A percentile compares a stretch with the other conserved stretches of the same genome.
Evolutionary conservation across 345 rosid species (phyloP).

Genomic region (Capsella bursapastoris): DNA sequence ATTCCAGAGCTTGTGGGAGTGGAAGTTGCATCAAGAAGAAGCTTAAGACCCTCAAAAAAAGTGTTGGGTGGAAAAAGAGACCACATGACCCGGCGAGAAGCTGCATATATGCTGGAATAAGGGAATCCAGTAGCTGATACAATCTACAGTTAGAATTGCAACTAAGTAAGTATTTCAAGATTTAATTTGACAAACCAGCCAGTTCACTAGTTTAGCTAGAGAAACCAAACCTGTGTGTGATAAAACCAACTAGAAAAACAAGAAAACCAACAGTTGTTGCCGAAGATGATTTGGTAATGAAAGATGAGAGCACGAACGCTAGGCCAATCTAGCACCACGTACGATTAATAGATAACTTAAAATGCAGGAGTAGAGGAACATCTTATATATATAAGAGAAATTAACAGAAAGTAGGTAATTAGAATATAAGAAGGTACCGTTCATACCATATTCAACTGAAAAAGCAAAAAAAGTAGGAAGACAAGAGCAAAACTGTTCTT

Average conservation of each 20-base stretch:
- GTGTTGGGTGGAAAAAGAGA: constrained; percentile 89
- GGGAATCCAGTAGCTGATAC: constrained; percentile 62
- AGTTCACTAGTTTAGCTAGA: constrained; percentile 28
- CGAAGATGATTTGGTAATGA: constrained; percentile 78
- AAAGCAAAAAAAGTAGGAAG: constrained; percentile 75
- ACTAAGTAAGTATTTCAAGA: constrained; percentile 31
- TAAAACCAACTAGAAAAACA: constrained; percentile 68
- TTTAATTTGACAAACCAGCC: neutral
- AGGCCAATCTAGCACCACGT: constrained; percentile 64
- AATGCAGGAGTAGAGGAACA: neutral
- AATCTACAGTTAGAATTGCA: constrained; percentile 51
- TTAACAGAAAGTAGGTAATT: neutral
- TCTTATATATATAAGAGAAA: neutral
- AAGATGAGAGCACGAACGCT: constrained; percentile 80
- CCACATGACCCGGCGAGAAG: constrained; percentile 55
- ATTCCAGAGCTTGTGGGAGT: constrained; percentile 64
- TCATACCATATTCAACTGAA: constrained; percentile 82
- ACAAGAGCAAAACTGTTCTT: constrained; percentile 72
- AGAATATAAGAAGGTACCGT: neutral
- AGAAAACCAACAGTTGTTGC: constrained; percentile 81
- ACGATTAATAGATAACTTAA: constrained; percentile 3
- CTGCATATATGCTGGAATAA: constrained; percentile 42
- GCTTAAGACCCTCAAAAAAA: constrained; percentile 57
- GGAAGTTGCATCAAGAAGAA: constrained; percentile 61
- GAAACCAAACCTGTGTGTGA: constrained; percentile 72